Percentiles rank a stretch among this genome's conserved stretches.
Evolutionary conservation across 352 stramenopile species (phyloP).

Genomic region (Globisporangium viniferum): DNA sequence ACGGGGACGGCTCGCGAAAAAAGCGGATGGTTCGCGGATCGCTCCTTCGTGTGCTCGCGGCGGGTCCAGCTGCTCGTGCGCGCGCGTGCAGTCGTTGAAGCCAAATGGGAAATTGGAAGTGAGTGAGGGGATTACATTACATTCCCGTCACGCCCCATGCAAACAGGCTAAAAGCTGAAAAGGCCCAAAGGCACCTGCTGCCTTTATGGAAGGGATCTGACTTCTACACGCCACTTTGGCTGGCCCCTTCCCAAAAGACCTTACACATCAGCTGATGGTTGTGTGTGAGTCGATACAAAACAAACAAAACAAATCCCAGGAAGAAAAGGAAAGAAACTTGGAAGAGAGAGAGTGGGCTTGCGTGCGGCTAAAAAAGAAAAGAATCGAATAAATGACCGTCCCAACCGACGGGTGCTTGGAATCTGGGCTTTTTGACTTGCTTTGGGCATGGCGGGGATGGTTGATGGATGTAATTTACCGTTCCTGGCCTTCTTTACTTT

Average conservation of each 20-base stretch:
- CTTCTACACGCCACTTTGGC: neutral
- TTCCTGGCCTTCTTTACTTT: neutral
- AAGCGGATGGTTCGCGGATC: conserved; percentile 17
- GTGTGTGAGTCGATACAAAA: neutral
- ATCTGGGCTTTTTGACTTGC: neutral
- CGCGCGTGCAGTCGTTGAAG: neutral
- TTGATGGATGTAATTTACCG: neutral
- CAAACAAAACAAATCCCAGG: neutral
- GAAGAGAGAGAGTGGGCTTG: neutral
- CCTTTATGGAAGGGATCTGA: neutral
- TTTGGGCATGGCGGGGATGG: neutral
- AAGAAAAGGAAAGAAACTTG: neutral
- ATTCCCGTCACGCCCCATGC: neutral
- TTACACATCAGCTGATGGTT: neutral
- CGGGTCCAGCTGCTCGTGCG: conserved; percentile 1
- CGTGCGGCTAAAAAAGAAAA: conserved; percentile 1
- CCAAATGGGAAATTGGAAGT: conserved; percentile 11
- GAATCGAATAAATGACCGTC: neutral
- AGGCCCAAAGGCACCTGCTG: neutral
- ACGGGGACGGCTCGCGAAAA: neutral
- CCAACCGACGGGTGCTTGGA: neutral
- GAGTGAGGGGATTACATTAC: neutral
- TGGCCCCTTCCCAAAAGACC: neutral
- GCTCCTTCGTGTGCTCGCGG: conserved; percentile 13
- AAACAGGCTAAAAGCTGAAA: neutral